Base-by-base conservation (phyloP, 495 filamentous ascomycete species). In the Xylaria acuta region DNA sequence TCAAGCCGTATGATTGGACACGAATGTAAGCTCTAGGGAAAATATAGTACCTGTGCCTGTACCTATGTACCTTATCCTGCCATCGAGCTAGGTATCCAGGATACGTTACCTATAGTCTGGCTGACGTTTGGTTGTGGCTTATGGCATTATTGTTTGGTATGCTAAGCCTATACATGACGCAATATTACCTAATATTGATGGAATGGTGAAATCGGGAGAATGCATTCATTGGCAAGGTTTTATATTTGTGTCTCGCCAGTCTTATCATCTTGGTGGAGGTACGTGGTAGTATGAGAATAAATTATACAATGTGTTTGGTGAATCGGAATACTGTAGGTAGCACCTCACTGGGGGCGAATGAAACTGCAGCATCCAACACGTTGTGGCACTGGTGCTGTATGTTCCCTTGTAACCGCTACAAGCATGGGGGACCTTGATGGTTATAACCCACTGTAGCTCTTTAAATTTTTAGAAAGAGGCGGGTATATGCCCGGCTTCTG, bases 131-230 rank as follows among this genome's bases (percentile, higher is more conserved):
- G 25, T 30, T 30, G 4, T 25, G 36, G 63, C 45, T 53, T 36
- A 41, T 49, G 14, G 60, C 38, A 64, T 41, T 56, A 41, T 18
- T 36, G 30, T 56, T 20, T 32, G 7, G 14, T 20, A 9, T 22
- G 41, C 27, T 40, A 34, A 38, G n/a, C 2, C 20, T 38, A 20
- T 43, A 64, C 49, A 54, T 67, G 51, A 67, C 65, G 65, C 65
- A 36, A 67, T 53, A 67, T 43, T 25, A 11, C 49, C 1, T 14
- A 41, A 56, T 54, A 20, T 25, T 4, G 45, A 67, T 43, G 65
- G 16, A 25, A 67, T 56, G 16, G 5, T 16, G 34, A 67, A 27
- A 67, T 53, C 14, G 22, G 34, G 18, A 40, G 22, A 25, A 9
- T 22, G 18, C 1, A 25, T 67, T 34, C 12, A 20, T n/a, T 34